These are phyloP conservation scores for Bathelium albidoporum DNA, from an alignment of 495 filamentous ascomycete genomes.

Conservation along the genomic window DNA sequence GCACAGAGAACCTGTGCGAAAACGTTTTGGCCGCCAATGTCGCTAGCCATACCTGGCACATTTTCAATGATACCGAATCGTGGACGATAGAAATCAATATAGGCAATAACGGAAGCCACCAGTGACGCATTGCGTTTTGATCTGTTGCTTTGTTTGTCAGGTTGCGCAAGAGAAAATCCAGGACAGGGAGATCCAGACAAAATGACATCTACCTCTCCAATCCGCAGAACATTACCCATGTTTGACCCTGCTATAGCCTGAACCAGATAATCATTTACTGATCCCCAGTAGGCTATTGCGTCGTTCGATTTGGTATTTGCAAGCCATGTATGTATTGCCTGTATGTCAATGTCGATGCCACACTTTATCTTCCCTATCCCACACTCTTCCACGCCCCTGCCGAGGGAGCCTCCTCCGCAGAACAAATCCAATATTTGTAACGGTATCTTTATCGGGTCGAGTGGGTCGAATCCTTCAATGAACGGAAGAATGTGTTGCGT, in stretches of 20 bases:
- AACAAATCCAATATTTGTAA: slow-evolving; percentile 57
- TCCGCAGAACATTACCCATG: slow-evolving; percentile 35
- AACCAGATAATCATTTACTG: slow-evolving; percentile 56
- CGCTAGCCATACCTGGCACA: slow-evolving; percentile 48
- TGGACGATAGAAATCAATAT: slow-evolving; percentile 61
- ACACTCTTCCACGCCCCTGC: slow-evolving; percentile 61
- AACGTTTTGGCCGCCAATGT: slow-evolving; percentile 40
- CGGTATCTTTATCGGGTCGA: slow-evolving; percentile 10
- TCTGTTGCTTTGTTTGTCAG: slow-evolving; percentile 35
- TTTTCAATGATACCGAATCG: slow-evolving; percentile 66
- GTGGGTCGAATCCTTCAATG: slow-evolving; percentile 48
- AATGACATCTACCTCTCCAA: slow-evolving; percentile 57
- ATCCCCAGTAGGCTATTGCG: slow-evolving; percentile 43
- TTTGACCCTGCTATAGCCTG: slow-evolving; percentile 43
- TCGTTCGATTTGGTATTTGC: slow-evolving; percentile 41
- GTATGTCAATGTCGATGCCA: slow-evolving; percentile 52
- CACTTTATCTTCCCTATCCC: slow-evolving; percentile 51
- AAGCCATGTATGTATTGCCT: slow-evolving; percentile 58
- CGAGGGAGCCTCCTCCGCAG: slow-evolving; percentile 65
- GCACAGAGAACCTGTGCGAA: slow-evolving; percentile 59
- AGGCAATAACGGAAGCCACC: slow-evolving; percentile 62
- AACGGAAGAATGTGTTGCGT: slow-evolving; percentile 20
- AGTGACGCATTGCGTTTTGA: slow-evolving; percentile 55
- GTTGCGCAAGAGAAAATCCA: slow-evolving; percentile 56
- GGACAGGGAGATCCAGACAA: slow-evolving; percentile 64